These are phyloP conservation scores for Trypanosoma platydactyli DNA, from an alignment of 208 protist genomes.

Conservation along the genomic window DNA sequence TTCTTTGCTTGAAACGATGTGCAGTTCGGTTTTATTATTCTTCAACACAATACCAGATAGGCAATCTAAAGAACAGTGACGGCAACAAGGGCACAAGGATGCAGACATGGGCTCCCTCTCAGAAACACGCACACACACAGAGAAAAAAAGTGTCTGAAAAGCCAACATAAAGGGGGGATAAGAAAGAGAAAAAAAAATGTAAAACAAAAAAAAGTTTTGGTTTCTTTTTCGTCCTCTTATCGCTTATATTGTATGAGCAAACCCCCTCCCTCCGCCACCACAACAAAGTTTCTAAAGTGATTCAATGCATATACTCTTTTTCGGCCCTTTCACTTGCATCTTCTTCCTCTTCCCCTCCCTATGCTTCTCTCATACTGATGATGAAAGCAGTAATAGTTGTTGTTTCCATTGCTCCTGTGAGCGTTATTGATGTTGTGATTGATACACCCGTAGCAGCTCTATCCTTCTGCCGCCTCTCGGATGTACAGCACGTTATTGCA, in stretches of 20 bases:
- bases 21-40: background rate
- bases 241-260: too few relatives aligned
- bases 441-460: background rate
- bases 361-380: background rate
- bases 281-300: too few relatives aligned
- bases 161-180: too few relatives aligned
- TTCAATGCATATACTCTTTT: constrained; percentile 4
- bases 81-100: too few relatives aligned
- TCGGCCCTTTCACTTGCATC: background rate
- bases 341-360: background rate
- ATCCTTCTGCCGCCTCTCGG: constrained; percentile 50
- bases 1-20: constrained; percentile 13
- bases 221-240: too few relatives aligned
- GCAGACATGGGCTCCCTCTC: too few relatives aligned
- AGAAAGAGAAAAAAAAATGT: too few relatives aligned
- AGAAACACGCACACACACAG: too few relatives aligned
- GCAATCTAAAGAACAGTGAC: too few relatives aligned
- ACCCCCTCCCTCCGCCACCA: too few relatives aligned
- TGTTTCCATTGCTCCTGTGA: background rate
- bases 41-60: background rate
- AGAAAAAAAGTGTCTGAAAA: too few relatives aligned
- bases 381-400: too few relatives aligned
- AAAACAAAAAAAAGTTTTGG: constrained; percentile 3
- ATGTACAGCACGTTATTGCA: constrained; percentile 93
- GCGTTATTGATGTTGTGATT: constrained; percentile 2